A percentile compares a stretch with the other conserved stretches of the same genome.
phyloP scores from a whole-genome alignment of 345 rosid genomes.

The Aegle marmelos region DNA sequence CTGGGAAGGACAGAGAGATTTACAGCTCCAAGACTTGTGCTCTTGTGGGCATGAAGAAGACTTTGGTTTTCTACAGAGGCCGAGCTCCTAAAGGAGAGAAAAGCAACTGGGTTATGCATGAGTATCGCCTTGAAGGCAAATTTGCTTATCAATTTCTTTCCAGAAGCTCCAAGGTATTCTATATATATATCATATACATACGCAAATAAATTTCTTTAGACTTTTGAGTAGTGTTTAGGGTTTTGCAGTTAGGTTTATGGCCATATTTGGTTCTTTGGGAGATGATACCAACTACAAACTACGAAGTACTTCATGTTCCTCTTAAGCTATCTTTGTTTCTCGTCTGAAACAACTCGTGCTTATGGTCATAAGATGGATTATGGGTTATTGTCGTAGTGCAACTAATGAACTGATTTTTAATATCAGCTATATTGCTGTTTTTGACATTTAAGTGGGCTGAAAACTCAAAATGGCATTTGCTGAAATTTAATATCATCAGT shows the following conservation, averaged over 20 bases:
- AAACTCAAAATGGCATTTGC: background rate
- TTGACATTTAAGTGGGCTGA: background rate
- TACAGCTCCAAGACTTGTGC: conserved; percentile 79
- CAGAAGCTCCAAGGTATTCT: conserved; percentile 61
- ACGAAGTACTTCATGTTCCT: background rate
- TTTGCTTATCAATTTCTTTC: conserved; percentile 81
- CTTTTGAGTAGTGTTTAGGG: background rate
- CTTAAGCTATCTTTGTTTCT: background rate
- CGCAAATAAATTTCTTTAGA: too few species aligned
- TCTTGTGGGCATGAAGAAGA: conserved; percentile 92
- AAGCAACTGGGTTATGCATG: conserved; percentile 97
- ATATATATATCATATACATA: too few species aligned
- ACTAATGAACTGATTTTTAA: background rate
- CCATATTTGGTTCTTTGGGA: background rate
- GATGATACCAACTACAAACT: background rate
- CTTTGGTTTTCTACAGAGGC: conserved; percentile 84
- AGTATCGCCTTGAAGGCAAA: conserved; percentile 93
- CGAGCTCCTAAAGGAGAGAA: conserved; percentile 95
- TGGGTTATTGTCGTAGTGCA: background rate
- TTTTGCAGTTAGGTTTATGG: background rate
- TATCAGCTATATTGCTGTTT: background rate
- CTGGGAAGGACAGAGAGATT: conserved; percentile 91
- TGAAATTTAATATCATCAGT: background rate
- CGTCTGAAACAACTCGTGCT: background rate
- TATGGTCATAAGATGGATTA: background rate